These are phyloP conservation scores for Wickerhamomyces sydowiorum DNA, from an alignment of 805 yeast genomes.

Conservation along the genomic window DNA sequence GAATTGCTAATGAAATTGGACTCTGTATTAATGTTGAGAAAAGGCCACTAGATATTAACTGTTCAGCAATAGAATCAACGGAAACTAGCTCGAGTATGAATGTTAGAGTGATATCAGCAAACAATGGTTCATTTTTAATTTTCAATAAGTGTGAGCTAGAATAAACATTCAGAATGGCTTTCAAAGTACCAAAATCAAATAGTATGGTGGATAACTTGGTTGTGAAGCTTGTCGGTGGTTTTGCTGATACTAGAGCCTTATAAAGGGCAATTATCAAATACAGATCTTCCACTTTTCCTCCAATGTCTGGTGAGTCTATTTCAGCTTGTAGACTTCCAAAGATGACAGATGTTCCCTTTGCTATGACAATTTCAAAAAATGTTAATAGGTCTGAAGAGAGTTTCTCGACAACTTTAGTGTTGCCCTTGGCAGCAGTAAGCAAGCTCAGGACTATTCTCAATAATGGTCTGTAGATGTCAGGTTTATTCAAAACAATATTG, in stretches of 20 bases:
- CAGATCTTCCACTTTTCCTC: conserved; percentile 59
- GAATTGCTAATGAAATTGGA: conserved; percentile 61
- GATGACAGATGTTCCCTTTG: conserved; percentile 58
- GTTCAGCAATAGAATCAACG: conserved; percentile 58
- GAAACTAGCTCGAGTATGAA: conserved; percentile 65
- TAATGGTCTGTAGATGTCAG: conserved; percentile 50
- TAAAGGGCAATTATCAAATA: conserved; percentile 58
- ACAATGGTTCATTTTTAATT: conserved; percentile 56
- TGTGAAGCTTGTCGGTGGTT: conserved; percentile 42
- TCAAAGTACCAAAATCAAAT: conserved; percentile 53
- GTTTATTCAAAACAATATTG: conserved; percentile 32
- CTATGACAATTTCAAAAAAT: conserved; percentile 57
- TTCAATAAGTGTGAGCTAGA: conserved; percentile 60
- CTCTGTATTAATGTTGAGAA: conserved; percentile 67
- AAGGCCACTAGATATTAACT: conserved; percentile 57
- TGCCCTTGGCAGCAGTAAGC: conserved; percentile 37
- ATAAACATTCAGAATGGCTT: conserved; percentile 57
- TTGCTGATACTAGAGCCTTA: conserved; percentile 46
- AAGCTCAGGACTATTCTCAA: conserved; percentile 50
- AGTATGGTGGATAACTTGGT: conserved; percentile 46
- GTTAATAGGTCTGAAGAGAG: conserved; percentile 47
- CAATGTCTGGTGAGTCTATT: conserved; percentile 30
- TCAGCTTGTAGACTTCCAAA: conserved; percentile 55
- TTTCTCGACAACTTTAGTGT: conserved; percentile 37
- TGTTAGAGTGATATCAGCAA: conserved; percentile 67